A percentile compares a stretch with the other conserved stretches of the same genome.
Conservation (phyloP, 2,329 filamentous ascomycete species). For the Colletotrichum salicis region DNA sequence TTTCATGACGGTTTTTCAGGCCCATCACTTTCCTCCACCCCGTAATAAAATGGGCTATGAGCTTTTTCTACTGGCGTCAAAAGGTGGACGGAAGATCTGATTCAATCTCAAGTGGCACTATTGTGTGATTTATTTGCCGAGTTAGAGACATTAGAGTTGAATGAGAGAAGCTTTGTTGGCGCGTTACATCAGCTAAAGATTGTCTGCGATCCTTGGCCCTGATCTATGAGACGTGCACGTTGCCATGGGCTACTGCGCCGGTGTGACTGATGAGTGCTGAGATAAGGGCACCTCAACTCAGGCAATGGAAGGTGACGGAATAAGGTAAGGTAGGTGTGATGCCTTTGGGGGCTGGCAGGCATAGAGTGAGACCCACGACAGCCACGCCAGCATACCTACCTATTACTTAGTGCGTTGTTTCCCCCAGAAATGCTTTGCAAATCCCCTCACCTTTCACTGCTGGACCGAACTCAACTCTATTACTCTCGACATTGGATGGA, state of each 20-base stretch:
- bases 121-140: not conserved
- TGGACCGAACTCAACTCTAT: not conserved
- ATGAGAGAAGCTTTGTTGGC: not conserved
- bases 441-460: conserved; percentile 2
- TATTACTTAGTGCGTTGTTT: conserved; percentile 4
- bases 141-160: not conserved
- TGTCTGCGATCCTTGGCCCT: not conserved
- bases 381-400: conserved; percentile 8
- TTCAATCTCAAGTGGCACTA: not conserved
- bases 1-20: not conserved
- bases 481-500: not conserved
- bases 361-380: conserved; percentile 23
- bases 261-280: not conserved
- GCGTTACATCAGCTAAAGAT: not conserved
- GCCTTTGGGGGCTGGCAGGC: not conserved
- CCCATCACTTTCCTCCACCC: not conserved
- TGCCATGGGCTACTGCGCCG: not conserved
- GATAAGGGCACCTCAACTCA: not conserved
- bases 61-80: not conserved
- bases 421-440: not conserved
- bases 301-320: not conserved
- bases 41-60: conserved; percentile 4
- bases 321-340: not conserved
- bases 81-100: not conserved
- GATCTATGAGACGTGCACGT: conserved; percentile 9